Conservation (phyloP, 306 rosid genomes). For the Quercus gilva region DNA sequence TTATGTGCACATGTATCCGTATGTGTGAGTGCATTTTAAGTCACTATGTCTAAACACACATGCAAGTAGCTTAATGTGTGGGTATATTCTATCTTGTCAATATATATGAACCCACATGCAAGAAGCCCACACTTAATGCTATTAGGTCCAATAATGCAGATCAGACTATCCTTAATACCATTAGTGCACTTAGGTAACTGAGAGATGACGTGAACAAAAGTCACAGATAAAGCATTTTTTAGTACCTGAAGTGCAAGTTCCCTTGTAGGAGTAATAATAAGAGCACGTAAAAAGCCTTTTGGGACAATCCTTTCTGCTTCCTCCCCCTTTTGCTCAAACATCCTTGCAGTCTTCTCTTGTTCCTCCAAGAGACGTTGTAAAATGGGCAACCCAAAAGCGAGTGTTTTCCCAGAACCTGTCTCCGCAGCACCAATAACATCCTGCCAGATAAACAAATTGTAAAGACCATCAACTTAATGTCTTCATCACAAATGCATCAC, state of each 20-base stretch:
- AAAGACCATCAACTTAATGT: constrained; percentile 9
- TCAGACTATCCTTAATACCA: not conserved
- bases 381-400: constrained; percentile 98
- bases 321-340: constrained; percentile 44
- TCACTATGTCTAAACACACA: not conserved
- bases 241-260: constrained; percentile 94
- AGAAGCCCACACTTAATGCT: not conserved
- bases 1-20: not conserved
- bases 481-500: not conserved
- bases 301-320: constrained; percentile 47
- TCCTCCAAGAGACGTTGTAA: constrained; percentile 92
- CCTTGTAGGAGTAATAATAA: constrained; percentile 88
- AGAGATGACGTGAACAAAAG: constrained; percentile 19
- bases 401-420: constrained; percentile 97
- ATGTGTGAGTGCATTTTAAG: not conserved
- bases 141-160: not conserved
- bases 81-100: not conserved
- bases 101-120: not conserved
- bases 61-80: not conserved
- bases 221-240: constrained; percentile 11
- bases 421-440: constrained; percentile 97
- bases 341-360: constrained; percentile 59
- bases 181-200: constrained; percentile 11
- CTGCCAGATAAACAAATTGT: constrained; percentile 43
- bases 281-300: constrained; percentile 71